Base-by-base conservation (phyloP, 192 early-diverging fungal genomes). In the Entomortierella chlamydospora region DNA sequence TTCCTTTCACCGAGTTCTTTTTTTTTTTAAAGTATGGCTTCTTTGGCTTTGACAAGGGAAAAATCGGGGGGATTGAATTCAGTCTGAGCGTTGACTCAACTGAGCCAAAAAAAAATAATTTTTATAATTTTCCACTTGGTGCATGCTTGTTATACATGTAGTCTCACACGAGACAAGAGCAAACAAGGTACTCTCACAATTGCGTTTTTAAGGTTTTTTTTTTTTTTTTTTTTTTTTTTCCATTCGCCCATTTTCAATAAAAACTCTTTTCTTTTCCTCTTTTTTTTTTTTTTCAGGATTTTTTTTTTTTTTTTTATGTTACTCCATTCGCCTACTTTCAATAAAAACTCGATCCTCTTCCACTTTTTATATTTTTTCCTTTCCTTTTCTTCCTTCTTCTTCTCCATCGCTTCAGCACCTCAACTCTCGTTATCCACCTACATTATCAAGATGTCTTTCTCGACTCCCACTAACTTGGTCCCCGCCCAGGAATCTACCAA, bases 381-480 rank as follows among this genome's bases (percentile, higher is more conserved):
- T 28, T 47, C 13, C 62, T 34, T 69, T 23, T 57, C 45, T 42
- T 45, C n/a, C 54, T 52, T 74, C 22, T 62, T 39, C 39, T 45
- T 52, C 41, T 45, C 26, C 59, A 58, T 31, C 59, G 42, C 43
- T 63, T 71, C 56, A 17, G n/a, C 33, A 49, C 45, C 25, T 54
- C 23, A 39, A 33, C 51, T 31, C 12, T 28, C 29, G 47, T 20
- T 13, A 22, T 7, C 28, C 10, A 23, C 47, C 66, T 10, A 26
- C 0, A 23, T 34, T 7, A 39, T 49, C 52, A 69, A 43, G 5
- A 78, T 78, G 73, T 64, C 66, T 31, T 87, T 87, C 61, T 42
- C 85, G 57, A 72, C 73, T 56, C 84, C 86, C 54, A 79, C 82
- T 42, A 87, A 87, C 67, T 59, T 87, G 69, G 81, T 82, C 47